Base-by-base conservation (phyloP, 768 basidiomycete genomes). In the Auriscalpium vulgare region DNA sequence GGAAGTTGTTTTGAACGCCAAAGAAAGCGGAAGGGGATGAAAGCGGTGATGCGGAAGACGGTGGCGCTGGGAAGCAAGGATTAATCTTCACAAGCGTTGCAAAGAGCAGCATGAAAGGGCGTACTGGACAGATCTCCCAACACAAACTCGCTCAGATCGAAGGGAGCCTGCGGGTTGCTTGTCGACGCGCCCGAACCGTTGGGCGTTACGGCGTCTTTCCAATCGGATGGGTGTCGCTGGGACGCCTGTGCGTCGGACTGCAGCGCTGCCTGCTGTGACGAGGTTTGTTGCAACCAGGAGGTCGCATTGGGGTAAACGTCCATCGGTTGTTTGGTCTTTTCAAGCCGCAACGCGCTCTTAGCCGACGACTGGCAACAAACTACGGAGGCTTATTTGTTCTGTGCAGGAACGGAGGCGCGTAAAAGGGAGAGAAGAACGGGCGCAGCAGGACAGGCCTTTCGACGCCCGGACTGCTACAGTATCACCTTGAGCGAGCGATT, bases 251-350 rank as follows among this genome's bases (percentile, higher is more conserved):
- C 29, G 36, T 50, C 48, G 58, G 55, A 50, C 50, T 51, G 50
- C n/a, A 13, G 34, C n/a, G 36, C 23, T 11, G 43, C 40, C 34
- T 53, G 52, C 29, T 10, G n/a, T 19, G 50, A 57, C 37, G 43
- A 55, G 60, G 68, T 66, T 67, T 71, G 69, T 66, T 73, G 74
- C 65, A 70, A 58, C 71, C 69, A 71, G 63, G 66, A 67, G 63
- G 75, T 66, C 61, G 66, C 71, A 71, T 69, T 74, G 66, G 74
- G 66, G 70, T 72, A 78, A 59, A 61, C 56, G 49, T 70, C 70
- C 75, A 78, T 76, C 68, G 71, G 76, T 72, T 68, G 65, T 65
- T 67, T 66, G 69, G 68, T 68, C 68, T 66, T 72, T 68, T 76
- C 70, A 69, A 69, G 67, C 50, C 54, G 52, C 21, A 55, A 59